A percentile compares a stretch with the other conserved stretches of the same genome.
Conservation (phyloP, 176 grass and related monocot species). For the Oryza glaberrima region DNA sequence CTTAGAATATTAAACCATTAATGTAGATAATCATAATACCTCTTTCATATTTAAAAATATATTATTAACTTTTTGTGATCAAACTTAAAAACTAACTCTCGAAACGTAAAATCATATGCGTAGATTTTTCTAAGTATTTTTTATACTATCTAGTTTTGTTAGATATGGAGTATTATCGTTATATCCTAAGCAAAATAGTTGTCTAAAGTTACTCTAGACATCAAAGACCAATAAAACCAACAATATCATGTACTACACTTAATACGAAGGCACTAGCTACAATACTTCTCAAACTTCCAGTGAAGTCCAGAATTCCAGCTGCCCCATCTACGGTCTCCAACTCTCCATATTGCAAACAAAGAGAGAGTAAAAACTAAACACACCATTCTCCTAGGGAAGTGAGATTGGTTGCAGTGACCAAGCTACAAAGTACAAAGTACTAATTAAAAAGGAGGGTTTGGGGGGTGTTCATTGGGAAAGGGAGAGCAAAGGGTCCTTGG, state of each 20-base stretch:
- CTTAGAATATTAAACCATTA: neutral
- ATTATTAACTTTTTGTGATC: no score
- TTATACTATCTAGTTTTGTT: no score
- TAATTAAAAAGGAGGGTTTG: slow-evolving; percentile 9
- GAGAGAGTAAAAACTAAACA: neutral
- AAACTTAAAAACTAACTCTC: no score
- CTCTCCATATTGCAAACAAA: neutral
- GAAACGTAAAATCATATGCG: no score
- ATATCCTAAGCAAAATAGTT: no score
- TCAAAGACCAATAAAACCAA: no score
- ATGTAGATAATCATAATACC: neutral
- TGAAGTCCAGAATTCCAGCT: neutral
- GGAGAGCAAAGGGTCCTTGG: slow-evolving; percentile 45
- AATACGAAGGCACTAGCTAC: no score
- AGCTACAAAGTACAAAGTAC: slow-evolving; percentile 32
- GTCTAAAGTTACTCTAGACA: no score
- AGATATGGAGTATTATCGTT: no score
- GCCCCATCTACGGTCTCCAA: neutral
- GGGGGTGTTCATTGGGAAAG: slow-evolving; percentile 45
- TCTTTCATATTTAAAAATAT: no score
- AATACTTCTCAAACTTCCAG: neutral
- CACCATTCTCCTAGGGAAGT: slow-evolving; percentile 33
- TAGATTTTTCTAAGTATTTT: no score
- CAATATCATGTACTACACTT: no score
- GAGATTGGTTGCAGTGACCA: slow-evolving; percentile 35